These are phyloP conservation scores for Fusarium virguliforme DNA, from an alignment of 2,329 filamentous ascomycete genomes.

Conservation along the genomic window DNA sequence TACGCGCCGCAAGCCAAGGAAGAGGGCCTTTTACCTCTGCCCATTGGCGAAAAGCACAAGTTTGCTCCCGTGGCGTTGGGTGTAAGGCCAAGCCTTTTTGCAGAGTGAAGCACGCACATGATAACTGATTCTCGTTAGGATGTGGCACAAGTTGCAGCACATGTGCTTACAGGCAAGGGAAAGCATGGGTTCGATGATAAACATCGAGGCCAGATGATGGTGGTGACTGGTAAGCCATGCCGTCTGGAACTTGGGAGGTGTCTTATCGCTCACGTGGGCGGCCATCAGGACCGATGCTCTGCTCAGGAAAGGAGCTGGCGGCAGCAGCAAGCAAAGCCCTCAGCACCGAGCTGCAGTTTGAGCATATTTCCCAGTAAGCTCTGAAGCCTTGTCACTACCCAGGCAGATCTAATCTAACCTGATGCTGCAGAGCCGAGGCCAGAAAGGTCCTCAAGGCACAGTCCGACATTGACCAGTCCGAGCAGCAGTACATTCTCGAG, in stretches of 20 bases:
- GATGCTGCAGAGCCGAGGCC: slow-evolving; percentile 14
- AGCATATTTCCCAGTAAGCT: slow-evolving; percentile 43
- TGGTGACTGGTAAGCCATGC: slow-evolving; percentile 14
- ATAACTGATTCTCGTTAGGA: background rate
- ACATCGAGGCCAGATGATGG: slow-evolving; percentile 29
- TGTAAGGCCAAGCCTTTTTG: background rate
- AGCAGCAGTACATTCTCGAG: slow-evolving; percentile 26
- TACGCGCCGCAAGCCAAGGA: slow-evolving; percentile 27
- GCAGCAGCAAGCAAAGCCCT: slow-evolving; percentile 62
- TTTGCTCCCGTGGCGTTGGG: slow-evolving; percentile 31
- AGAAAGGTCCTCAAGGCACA: slow-evolving; percentile 26
- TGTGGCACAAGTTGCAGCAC: slow-evolving; percentile 30
- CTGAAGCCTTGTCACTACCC: too few species aligned
- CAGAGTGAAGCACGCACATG: accelerated
- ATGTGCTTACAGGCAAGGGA: slow-evolving; percentile 29
- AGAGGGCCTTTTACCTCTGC: slow-evolving; percentile 20
- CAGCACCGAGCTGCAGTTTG: slow-evolving; percentile 53
- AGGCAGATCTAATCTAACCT: background rate
- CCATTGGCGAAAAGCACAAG: slow-evolving; percentile 26
- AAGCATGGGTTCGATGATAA: slow-evolving; percentile 32
- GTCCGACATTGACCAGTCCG: slow-evolving; percentile 6
- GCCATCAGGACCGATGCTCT: slow-evolving; percentile 61
- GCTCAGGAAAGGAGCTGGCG: slow-evolving; percentile 64
- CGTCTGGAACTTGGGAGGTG: too few species aligned
- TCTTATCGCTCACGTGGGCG: background rate